These are phyloP conservation scores for Kodamaea suecica DNA, from an alignment of 1,139 yeast genomes.

Conservation along the genomic window DNA sequence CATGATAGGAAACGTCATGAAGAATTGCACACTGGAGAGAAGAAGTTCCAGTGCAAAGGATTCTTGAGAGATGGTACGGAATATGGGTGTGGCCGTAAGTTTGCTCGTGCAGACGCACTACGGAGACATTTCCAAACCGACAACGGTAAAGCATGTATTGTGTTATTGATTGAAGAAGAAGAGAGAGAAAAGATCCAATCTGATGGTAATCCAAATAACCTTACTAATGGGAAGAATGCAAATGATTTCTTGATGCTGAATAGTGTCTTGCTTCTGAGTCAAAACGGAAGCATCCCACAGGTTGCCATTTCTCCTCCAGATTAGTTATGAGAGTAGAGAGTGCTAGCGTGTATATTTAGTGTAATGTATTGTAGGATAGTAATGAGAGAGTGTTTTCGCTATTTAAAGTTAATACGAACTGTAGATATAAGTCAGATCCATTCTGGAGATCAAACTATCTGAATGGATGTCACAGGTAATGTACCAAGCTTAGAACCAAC, in stretches of 20 bases:
- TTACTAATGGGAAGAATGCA: slow-evolving; percentile 10
- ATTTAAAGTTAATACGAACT: too few species aligned
- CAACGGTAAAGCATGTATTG: slow-evolving; percentile 82
- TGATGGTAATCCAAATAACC: slow-evolving; percentile 10
- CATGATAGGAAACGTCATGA: slow-evolving; percentile 95
- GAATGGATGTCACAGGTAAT: too few species aligned
- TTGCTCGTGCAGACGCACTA: slow-evolving; percentile 94
- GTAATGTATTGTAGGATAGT: too few species aligned
- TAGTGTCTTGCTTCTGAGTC: slow-evolving; percentile 3
- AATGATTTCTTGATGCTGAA: slow-evolving; percentile 10
- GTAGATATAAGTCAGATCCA: too few species aligned
- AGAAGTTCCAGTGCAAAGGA: slow-evolving; percentile 83
- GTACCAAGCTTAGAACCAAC: too few species aligned
- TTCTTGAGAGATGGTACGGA: slow-evolving; percentile 55
- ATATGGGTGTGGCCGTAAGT: slow-evolving; percentile 93
- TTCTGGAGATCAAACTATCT: too few species aligned
- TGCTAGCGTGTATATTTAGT: too few species aligned
- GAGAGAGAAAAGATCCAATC: slow-evolving; percentile 27
- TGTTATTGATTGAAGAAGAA: slow-evolving; percentile 70
- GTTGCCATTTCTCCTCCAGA: slow-evolving; percentile 42
- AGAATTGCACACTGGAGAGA: slow-evolving; percentile 88
- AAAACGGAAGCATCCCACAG: slow-evolving; percentile 21
- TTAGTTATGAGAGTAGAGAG: too few species aligned
- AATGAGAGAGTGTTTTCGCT: too few species aligned
- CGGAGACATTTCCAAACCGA: slow-evolving; percentile 94